Evolutionary conservation across 1,284 basidiomycete species (phyloP), one percentile per base, ranked within the genome.

Genomic region (Termitomyces sp.): DNA sequence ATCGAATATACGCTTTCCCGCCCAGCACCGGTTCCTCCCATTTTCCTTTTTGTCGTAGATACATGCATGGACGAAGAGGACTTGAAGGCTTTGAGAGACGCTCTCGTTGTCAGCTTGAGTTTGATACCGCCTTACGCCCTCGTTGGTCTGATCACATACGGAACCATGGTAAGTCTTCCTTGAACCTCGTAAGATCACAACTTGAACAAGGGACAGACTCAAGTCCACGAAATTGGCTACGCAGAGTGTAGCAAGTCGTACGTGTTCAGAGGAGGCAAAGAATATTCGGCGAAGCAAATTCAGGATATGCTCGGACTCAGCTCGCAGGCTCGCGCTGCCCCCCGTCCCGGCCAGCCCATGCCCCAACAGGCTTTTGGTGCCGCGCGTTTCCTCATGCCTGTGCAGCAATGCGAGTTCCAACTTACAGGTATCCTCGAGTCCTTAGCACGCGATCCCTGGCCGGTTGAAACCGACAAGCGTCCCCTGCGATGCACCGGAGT

Each of bases 201-300:
- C 11, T n/a, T 5, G 44, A 31, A 19, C n/a, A 1, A 21, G 30
- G 24, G 28, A 19, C 57, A 96, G 93, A 83, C 96, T 6, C 95
- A 97, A 88, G 94, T 99, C 1, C 96, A 99, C 71, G 97, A 99
- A 73, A 88, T 99, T 46, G 94, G 95, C 30, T 99, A 97, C 66
- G 84, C 87, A 1, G 91, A 95, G 67, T 99, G 95, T 75, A 93
- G 86, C 72, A 99, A 99, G 72, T 95, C 94, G 5, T 99, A 96
- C 70, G 96, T 99, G 57, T 99, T 99, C 85, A 88, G 96, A 34
- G 97, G 97, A 49, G 91, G 91, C n/a, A 99, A 99, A 73, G 97
- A 99, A 66, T 99, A 99, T 69, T 76, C 88, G 52, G 87, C 93
- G 53, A 99, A 99, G 75, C 92, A 95, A 63, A 97, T 99, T 62